Percentiles rank a stretch among this genome's conserved stretches.
These are phyloP conservation scores for Clitoria ternatea DNA, from an alignment of 306 rosid species.

Conservation along the genomic window DNA sequence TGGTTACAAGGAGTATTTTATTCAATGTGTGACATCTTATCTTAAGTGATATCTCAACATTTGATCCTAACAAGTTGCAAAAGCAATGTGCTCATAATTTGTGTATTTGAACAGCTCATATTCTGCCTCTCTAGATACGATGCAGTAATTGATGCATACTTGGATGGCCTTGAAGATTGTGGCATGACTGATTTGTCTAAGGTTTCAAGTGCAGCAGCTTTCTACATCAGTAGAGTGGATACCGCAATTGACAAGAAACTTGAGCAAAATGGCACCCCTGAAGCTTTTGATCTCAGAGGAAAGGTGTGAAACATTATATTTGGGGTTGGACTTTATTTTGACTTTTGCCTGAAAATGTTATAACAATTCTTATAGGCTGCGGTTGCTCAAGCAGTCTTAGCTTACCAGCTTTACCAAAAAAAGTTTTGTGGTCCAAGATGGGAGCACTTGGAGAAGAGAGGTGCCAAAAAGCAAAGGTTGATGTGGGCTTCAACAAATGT, in stretches of 20 bases:
- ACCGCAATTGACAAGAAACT: slow-evolving; percentile 66
- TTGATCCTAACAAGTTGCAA: neutral
- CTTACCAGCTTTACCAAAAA: slow-evolving; percentile 62
- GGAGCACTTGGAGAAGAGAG: slow-evolving; percentile 78
- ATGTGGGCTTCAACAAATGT: slow-evolving; percentile 47
- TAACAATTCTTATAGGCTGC: slow-evolving; percentile 30
- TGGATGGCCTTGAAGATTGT: slow-evolving; percentile 91
- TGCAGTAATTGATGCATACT: slow-evolving; percentile 80
- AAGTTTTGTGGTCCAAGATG: slow-evolving; percentile 83
- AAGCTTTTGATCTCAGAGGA: slow-evolving; percentile 84
- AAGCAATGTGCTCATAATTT: slow-evolving; percentile 10
- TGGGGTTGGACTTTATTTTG: no score
- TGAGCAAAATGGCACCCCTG: slow-evolving; percentile 63
- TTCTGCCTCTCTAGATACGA: slow-evolving; percentile 78
- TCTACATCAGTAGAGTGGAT: slow-evolving; percentile 94
- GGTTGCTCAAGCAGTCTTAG: slow-evolving; percentile 42
- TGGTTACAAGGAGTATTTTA: no score
- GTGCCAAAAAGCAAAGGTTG: slow-evolving; percentile 71
- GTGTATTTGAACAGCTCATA: slow-evolving; percentile 59
- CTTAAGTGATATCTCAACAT: neutral
- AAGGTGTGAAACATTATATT: slow-evolving; percentile 40
- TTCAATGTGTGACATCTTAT: no score
- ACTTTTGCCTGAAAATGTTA: neutral
- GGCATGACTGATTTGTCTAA: slow-evolving; percentile 64
- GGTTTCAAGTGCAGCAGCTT: slow-evolving; percentile 86